Evolutionary conservation across 129 eudicot species (phyloP).

Genomic region (Artemisia annua): DNA sequence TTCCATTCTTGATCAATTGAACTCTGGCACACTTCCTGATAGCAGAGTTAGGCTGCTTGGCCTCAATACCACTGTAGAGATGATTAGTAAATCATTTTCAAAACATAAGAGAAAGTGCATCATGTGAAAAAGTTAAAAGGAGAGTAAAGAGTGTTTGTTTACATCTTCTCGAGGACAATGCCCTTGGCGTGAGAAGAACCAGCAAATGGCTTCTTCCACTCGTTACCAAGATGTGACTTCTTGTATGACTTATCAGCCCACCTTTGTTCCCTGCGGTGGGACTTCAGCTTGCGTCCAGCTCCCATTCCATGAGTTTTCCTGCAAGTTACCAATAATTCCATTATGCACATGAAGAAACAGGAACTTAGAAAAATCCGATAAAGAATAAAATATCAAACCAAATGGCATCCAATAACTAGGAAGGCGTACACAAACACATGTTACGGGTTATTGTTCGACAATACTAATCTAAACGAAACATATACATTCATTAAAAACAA

Average conservation of each 20-base stretch:
- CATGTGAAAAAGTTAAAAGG: neutral
- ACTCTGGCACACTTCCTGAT: conserved; percentile 58
- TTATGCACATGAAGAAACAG: neutral
- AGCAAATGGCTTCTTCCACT: conserved; percentile 60
- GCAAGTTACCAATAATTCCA: neutral
- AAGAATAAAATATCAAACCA: no score
- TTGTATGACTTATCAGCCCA: conserved; percentile 60
- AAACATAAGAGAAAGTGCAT: neutral
- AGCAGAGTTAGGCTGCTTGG: conserved; percentile 61
- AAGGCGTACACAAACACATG: no score
- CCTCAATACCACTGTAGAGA: conserved; percentile 48
- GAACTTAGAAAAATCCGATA: no score
- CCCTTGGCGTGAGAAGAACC: conserved; percentile 60
- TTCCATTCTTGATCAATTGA: conserved; percentile 47
- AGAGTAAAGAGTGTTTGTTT: conserved; percentile 2
- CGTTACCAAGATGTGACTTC: conserved; percentile 59
- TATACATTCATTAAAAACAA: no score
- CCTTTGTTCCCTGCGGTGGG: conserved; percentile 59
- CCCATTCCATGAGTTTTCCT: conserved; percentile 67
- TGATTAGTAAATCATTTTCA: neutral
- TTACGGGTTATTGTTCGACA: no score
- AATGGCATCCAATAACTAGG: no score
- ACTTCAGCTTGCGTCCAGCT: conserved; percentile 59
- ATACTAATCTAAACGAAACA: no score
- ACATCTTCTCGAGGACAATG: conserved; percentile 52